Conservation (phyloP, 2,329 filamentous ascomycete species). For the Alternaria metachromatica region DNA sequence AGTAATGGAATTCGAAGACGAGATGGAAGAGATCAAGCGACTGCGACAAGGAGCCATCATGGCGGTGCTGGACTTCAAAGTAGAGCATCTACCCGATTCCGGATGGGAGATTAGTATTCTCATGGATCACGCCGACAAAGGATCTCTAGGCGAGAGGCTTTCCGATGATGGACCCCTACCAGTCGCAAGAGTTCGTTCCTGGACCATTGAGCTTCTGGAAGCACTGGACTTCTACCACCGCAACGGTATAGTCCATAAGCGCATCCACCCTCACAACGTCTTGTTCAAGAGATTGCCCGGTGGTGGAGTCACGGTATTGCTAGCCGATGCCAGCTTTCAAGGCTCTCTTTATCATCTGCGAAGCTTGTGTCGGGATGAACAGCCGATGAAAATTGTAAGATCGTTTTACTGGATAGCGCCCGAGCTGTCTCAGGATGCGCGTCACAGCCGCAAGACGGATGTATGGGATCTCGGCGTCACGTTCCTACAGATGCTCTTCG, state of each 20-base stretch:
- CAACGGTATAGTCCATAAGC: slow-evolving; percentile 81
- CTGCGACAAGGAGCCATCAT: slow-evolving; percentile 79
- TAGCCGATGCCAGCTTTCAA: slow-evolving; percentile 77
- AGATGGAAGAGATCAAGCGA: slow-evolving; percentile 76
- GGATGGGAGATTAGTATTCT: slow-evolving; percentile 78
- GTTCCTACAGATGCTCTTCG: slow-evolving; percentile 93
- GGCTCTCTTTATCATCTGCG: slow-evolving; percentile 69
- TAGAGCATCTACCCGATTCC: slow-evolving; percentile 59
- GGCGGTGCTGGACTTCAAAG: slow-evolving; percentile 82
- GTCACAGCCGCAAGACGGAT: slow-evolving; percentile 76
- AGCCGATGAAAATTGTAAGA: slow-evolving; percentile 67
- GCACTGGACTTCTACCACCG: slow-evolving; percentile 87
- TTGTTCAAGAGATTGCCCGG: slow-evolving; percentile 74
- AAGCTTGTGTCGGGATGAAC: slow-evolving; percentile 57
- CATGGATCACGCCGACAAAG: slow-evolving; percentile 79
- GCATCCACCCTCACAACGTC: slow-evolving; percentile 80
- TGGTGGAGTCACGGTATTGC: slow-evolving; percentile 71
- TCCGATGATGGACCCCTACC: slow-evolving; percentile 78
- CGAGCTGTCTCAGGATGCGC: slow-evolving; percentile 69
- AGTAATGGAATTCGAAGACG: slow-evolving; percentile 76
- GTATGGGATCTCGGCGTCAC: slow-evolving; percentile 95
- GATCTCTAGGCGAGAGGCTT: slow-evolving; percentile 81
- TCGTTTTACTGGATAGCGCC: slow-evolving; percentile 85
- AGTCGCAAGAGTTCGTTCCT: slow-evolving; percentile 78
- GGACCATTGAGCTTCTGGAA: slow-evolving; percentile 91